Evolutionary conservation across 331 rosid genomes (phyloP).

Genomic region (Stylosanthes scabra): DNA sequence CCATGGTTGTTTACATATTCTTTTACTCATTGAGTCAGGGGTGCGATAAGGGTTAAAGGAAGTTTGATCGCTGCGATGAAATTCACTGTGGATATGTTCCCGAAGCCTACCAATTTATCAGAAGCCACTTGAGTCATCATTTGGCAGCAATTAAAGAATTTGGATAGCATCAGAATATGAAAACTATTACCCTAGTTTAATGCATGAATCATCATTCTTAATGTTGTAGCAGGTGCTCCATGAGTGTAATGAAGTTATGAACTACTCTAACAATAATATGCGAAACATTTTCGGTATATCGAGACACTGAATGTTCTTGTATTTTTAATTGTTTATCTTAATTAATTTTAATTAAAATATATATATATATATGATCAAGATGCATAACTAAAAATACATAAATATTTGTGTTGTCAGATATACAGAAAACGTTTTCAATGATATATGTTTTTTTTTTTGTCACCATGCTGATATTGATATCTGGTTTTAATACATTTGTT

Average conservation of each 20-base stretch:
- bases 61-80: constrained; percentile 88
- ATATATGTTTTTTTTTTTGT: no score
- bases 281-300: no score
- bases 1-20: constrained; percentile 5
- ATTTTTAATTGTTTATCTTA: no score
- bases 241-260: constrained; percentile 24
- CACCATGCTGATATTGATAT: no score
- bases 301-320: no score
- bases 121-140: constrained; percentile 31
- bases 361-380: no score
- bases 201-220: constrained; percentile 32
- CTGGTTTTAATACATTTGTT: no score
- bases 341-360: no score
- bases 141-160: constrained; percentile 12
- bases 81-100: constrained; percentile 91
- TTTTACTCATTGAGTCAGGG: constrained; percentile 52
- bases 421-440: no score
- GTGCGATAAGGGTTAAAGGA: constrained; percentile 88
- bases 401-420: no score
- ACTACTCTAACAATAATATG: constrained; percentile 20
- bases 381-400: no score
- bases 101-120: constrained; percentile 95
- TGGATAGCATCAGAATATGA: constrained; percentile 15
- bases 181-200: constrained; percentile 22
- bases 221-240: constrained; percentile 21